Evolutionary conservation across 2,329 filamentous ascomycete genomes (phyloP).

Genomic region (Fusarium sterilihyphosum): DNA sequence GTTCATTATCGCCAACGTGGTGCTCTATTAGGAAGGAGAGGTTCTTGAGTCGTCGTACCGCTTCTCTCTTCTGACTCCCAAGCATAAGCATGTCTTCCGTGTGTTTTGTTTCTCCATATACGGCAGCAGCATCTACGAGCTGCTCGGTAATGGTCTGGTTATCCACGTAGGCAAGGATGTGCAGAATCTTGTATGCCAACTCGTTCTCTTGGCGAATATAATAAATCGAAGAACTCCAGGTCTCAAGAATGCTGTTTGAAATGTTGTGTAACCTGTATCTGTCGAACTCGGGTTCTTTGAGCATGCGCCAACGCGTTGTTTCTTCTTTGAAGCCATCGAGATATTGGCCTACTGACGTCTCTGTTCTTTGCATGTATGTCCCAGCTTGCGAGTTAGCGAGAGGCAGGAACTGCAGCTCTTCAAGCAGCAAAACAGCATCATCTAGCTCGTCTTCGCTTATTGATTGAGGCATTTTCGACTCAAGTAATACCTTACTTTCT

Average conservation of each 20-base stretch:
- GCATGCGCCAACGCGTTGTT: constrained; percentile 36
- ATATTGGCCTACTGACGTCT: constrained; percentile 38
- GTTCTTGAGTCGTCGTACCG: constrained; percentile 44
- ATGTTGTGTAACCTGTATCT: constrained; percentile 41
- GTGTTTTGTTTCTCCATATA: not conserved
- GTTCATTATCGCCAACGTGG: not conserved
- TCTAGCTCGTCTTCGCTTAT: not conserved
- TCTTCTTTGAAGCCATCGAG: constrained; percentile 36
- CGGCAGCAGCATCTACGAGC: constrained; percentile 36
- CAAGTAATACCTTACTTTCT: constrained; percentile 27
- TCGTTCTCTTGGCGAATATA: constrained; percentile 43
- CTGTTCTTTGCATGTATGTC: constrained; percentile 45
- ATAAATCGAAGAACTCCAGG: constrained; percentile 48
- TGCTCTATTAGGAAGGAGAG: constrained; percentile 47
- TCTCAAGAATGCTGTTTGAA: constrained; percentile 48
- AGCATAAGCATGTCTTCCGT: not conserved
- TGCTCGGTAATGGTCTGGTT: constrained; percentile 45
- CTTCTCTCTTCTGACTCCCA: constrained; percentile 12
- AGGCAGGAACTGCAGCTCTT: constrained; percentile 44
- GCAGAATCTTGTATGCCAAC: constrained; percentile 44
- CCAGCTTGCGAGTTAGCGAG: constrained; percentile 48
- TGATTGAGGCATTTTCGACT: not conserved
- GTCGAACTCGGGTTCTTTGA: constrained; percentile 39
- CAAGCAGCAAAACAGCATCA: constrained; percentile 19
- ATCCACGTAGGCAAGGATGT: constrained; percentile 47